Conservation (phyloP, 1,284 basidiomycete genomes). For the Heterobasidion irregulare region DNA sequence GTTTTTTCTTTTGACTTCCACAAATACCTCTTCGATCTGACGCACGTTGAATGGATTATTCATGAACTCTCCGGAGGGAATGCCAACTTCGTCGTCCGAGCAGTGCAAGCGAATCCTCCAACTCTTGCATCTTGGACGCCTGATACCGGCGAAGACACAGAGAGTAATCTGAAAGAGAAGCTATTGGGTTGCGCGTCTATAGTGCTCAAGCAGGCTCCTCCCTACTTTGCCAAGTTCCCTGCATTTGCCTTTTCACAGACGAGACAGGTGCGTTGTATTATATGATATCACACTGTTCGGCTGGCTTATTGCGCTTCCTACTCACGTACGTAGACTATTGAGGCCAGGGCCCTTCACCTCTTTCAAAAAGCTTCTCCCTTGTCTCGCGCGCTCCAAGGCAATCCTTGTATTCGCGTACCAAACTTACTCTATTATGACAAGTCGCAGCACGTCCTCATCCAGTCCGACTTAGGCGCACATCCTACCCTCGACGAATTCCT, state of each 20-base stretch:
- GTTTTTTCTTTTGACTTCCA: conserved; percentile 1
- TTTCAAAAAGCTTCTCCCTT: neutral
- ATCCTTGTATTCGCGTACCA: conserved; percentile 9
- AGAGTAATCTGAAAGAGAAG: neutral
- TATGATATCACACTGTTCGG: neutral
- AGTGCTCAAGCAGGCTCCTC: conserved; percentile 3
- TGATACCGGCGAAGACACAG: neutral
- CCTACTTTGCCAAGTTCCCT: conserved; percentile 4
- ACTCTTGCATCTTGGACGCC: neutral
- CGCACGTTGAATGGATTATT: neutral
- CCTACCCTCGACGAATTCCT: conserved; percentile 2
- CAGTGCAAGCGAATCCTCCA: neutral
- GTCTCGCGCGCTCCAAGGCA: neutral
- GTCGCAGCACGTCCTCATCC: conserved; percentile 2
- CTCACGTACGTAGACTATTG: neutral
- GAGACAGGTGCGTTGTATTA: neutral
- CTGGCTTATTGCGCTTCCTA: neutral
- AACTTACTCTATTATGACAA: neutral
- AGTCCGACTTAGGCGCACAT: conserved; percentile 3
- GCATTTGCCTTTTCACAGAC: neutral
- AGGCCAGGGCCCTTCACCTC: neutral
- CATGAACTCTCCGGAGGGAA: conserved; percentile 3
- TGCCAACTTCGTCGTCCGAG: conserved; percentile 3
- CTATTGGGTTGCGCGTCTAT: neutral
- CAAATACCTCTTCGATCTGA: neutral